These are phyloP conservation scores for Arabidopsis thaliana DNA, from an alignment of 345 rosid genomes.

Conservation along the genomic window DNA sequence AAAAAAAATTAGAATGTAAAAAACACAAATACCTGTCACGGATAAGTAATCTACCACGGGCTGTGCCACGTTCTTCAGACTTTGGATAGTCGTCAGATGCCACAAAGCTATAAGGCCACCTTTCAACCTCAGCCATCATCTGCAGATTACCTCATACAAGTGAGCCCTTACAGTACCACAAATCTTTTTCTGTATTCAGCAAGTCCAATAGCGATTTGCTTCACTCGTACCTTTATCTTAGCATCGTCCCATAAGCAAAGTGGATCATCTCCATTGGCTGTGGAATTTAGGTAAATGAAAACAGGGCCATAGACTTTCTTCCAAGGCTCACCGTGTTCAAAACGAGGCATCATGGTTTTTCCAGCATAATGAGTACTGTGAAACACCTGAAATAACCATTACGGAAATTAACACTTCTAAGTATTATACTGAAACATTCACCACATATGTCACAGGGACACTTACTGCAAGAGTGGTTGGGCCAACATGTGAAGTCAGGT, in stretches of 20 bases:
- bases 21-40: constrained; percentile 56
- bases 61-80: constrained; percentile 68
- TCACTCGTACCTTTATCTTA: constrained; percentile 65
- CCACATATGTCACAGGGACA: constrained; percentile 11
- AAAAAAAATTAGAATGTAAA: neutral
- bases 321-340: constrained; percentile 76
- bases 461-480: constrained; percentile 88
- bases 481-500: constrained; percentile 94
- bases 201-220: neutral
- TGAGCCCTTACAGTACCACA: constrained; percentile 17
- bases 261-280: constrained; percentile 54
- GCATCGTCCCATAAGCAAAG: constrained; percentile 88
- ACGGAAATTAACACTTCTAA: constrained; percentile 1
- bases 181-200: constrained; percentile 11
- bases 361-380: constrained; percentile 86
- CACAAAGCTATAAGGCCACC: constrained; percentile 93
- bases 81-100: constrained; percentile 82
- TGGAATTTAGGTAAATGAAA: constrained; percentile 79
- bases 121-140: constrained; percentile 81
- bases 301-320: constrained; percentile 97
- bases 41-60: constrained; percentile 70
- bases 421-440: constrained; percentile 5
- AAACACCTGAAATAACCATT: constrained; percentile 63
- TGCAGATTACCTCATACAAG: constrained; percentile 41
- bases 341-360: constrained; percentile 61